Evolutionary conservation across 2,329 filamentous ascomycete species (phyloP).

Genomic region (Aspergillus viridinutans): DNA sequence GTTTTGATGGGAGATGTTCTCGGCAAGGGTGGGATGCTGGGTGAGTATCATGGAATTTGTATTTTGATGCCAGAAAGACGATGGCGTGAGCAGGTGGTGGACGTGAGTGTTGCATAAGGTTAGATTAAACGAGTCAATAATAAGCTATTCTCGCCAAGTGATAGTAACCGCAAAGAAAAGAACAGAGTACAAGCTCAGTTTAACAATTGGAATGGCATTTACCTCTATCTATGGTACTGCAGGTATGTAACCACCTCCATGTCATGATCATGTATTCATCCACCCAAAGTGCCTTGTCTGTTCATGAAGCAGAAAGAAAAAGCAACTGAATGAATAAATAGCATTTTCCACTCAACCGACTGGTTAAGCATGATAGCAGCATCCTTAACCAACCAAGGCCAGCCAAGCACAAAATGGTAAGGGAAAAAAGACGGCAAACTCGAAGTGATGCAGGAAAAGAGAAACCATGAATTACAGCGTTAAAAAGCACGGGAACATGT

Average conservation of each 20-base stretch:
- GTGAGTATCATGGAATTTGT: not conserved
- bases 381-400: constrained; percentile 37
- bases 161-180: not conserved
- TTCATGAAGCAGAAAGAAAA: constrained; percentile 17
- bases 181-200: constrained; percentile 2
- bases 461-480: constrained; percentile 34
- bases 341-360: constrained; percentile 35
- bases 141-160: not conserved
- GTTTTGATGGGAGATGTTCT: not conserved
- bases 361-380: constrained; percentile 33
- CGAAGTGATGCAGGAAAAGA: constrained; percentile 21
- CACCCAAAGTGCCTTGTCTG: constrained; percentile 21
- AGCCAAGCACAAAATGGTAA: constrained; percentile 32
- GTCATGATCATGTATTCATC: constrained; percentile 29
- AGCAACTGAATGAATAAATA: constrained; percentile 29
- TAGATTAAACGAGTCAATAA: not conserved
- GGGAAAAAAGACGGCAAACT: constrained; percentile 27
- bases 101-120: not conserved
- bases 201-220: constrained; percentile 26
- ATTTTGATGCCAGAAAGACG: too few species aligned
- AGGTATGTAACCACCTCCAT: constrained; percentile 28
- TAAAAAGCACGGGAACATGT: constrained; percentile 32
- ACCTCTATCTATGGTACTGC: constrained; percentile 32
- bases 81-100: too few species aligned
- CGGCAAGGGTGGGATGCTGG: not conserved